phyloP scores from a whole-genome alignment of 164 flowering plant genomes.

The Piper longum region DNA sequence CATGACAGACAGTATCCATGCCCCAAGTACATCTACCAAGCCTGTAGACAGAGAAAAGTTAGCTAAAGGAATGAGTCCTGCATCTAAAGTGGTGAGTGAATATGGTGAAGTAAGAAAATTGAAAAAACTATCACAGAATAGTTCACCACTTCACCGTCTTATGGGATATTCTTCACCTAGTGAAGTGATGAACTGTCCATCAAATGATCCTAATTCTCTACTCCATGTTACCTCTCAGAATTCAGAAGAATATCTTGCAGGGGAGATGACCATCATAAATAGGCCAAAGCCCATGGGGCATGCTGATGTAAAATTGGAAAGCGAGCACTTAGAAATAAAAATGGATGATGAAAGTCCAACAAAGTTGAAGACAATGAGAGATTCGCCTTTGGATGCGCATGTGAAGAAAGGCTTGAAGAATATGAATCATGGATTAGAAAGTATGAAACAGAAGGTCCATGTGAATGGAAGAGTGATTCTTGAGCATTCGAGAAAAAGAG shows the following conservation, averaged over 20 bases:
- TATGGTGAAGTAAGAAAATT: background rate
- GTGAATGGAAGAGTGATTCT: constrained; percentile 45
- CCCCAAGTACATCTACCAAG: constrained; percentile 7
- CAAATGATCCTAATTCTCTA: background rate
- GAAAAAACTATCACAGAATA: background rate
- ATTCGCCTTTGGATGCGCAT: constrained; percentile 30
- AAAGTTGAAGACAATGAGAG: constrained; percentile 22
- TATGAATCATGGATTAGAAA: constrained; percentile 24
- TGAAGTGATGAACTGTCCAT: constrained; percentile 3
- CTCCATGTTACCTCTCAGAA: background rate
- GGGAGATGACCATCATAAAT: background rate
- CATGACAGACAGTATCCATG: constrained; percentile 5
- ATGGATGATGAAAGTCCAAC: constrained; percentile 15
- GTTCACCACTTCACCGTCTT: constrained; percentile 58
- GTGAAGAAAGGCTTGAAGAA: constrained; percentile 38
- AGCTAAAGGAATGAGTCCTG: background rate
- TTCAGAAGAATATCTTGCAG: constrained; percentile 3
- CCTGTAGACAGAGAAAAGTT: constrained; percentile 2
- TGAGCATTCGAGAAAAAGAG: constrained; percentile 41
- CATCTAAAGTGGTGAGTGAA: background rate
- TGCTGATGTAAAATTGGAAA: constrained; percentile 17
- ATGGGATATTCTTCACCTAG: constrained; percentile 72
- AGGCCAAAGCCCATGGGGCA: background rate
- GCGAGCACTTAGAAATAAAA: constrained; percentile 20
- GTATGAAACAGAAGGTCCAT: constrained; percentile 22